Base-by-base conservation (phyloP, 1,139 yeast genomes). In the Wickerhamiella pararugosa region DNA sequence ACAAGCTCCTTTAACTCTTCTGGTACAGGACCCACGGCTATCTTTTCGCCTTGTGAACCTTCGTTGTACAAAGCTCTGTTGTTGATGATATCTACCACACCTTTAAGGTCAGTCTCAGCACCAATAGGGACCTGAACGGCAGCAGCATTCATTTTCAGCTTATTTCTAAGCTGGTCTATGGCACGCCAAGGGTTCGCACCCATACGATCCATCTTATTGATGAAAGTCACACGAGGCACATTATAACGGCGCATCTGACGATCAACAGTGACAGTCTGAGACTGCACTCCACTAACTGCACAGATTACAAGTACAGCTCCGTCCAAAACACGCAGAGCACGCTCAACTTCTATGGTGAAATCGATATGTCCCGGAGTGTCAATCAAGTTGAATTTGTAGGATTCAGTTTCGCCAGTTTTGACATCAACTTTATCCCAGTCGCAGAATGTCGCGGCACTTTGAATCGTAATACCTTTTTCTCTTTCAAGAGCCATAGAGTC, bases 301-400 rank as follows among this genome's bases (percentile, higher is more conserved):
- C 98, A 90, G 25, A 90, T 96, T 43, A 90, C 97, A 50, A 90
- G 71, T 41, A 90, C 97, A 33, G 98, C 98, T 64, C 98, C 98
- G 62, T 90, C 98, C 50, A 90, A 69, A 41, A 90, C 98, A 62
- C 98, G 73, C 62, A 90, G 69, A 9, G 98, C 98, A 60, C 98
- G 77, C 67, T 90, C 98, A 41, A 90, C 98, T 65, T 90, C 98
- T 57, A 90, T 90, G 44, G 98, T 90, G 69, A 90, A 90, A 64
- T 90, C 98, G 65, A 90, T 90, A 61, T 90, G 98, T 11, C 98
- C 98, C 94, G 98, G 54, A 5, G 98, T 90, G 65, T 90, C 98
- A 60, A 90, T 92, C 60, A 90, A 70, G 60, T 90, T 90, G 68
- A 86, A 86, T 61, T 84, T 95, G 61, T 79, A 87, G 49, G 72